Base-by-base conservation (phyloP, 768 basidiomycete genomes). In the Candolleomyces efflorescens region DNA sequence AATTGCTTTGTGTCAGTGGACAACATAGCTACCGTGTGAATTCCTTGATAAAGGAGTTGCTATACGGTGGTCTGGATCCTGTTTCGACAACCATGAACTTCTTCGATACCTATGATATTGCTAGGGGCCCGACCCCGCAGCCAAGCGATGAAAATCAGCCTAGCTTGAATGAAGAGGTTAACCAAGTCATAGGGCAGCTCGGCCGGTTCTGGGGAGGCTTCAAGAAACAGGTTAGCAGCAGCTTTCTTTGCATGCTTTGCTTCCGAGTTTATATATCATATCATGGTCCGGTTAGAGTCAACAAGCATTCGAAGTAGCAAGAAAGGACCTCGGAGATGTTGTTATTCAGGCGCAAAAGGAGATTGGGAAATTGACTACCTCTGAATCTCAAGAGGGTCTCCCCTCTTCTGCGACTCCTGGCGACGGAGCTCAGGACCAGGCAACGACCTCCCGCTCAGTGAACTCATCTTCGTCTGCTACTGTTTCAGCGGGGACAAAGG, bases 131-230 rank as follows among this genome's bases (percentile, higher is more conserved):
- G 1, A 72, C 74, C 6, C 79, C 84, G 4, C 79, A 83, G 17
- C 75, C 81, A 11, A 59, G 57, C 39, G 37, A 56, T 45, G 54
- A 75, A 36, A 74, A 82, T 27, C 82, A 82, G 46, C 70, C 70
- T 43, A 82, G 78, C 56, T 73, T 97, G 45, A 87, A 95, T 65
- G 89, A 95, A 65, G 94, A 97, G 70, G 91, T 97, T 13, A 81
- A 81, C 1, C 88, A 96, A 65, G 94, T 94, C 22, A 84, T 95
- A 43, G 90, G 90, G n/a, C 88, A 92, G 65, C 75, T 96, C 12
- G 85, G 87, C 26, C 79, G 87, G 53, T 87, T 94, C 67, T 97
- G 94, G 94, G 92, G 92, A 46, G 90, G 92, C 27, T 89, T 95
- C 67, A 84, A 86, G 76, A 90, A 89, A 69, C 93, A 94, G 85